Evolutionary conservation across 139 green algal species (phyloP).

Genomic region (Coelastrella sp.): DNA sequence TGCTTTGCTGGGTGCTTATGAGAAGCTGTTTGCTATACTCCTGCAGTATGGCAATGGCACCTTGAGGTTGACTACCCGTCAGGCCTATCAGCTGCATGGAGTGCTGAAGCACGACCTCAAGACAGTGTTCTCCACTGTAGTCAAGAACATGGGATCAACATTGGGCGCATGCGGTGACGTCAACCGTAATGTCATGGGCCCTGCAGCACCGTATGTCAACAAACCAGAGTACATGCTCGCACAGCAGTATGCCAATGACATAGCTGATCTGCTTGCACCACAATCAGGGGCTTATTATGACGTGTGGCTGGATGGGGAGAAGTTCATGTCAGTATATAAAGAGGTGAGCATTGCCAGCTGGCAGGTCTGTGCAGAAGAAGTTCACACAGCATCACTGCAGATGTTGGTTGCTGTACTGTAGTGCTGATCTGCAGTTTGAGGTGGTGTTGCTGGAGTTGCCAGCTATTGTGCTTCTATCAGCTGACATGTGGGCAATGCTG

Average conservation of each 20-base stretch:
- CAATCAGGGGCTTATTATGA: constrained; percentile 99
- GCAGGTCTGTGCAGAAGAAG: background rate
- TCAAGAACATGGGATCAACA: constrained; percentile 99
- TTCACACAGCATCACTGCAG: background rate
- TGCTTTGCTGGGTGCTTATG: too few relatives aligned
- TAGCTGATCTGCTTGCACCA: constrained; percentile 83
- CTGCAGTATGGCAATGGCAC: constrained; percentile 97
- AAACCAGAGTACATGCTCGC: constrained; percentile 89
- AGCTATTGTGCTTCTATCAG: too few relatives aligned
- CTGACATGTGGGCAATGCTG: too few relatives aligned
- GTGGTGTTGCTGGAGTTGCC: too few relatives aligned
- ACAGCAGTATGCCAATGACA: constrained; percentile 78
- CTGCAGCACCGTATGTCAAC: constrained; percentile 84
- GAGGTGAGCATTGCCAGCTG: constrained; percentile 67
- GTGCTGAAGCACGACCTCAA: constrained; percentile 99
- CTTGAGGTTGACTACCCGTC: constrained; percentile 97
- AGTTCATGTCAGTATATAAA: constrained; percentile 91
- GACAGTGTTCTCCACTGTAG: constrained; percentile 96
- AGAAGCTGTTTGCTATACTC: background rate
- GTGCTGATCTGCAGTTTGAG: too few relatives aligned
- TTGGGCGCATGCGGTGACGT: constrained; percentile 97
- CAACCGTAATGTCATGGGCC: constrained; percentile 96
- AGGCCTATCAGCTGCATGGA: constrained; percentile 98
- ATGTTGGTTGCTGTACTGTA: too few relatives aligned
- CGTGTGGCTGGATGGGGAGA: constrained; percentile 99